Evolutionary conservation across 768 basidiomycete genomes (phyloP).

Genomic region (Tulasnella sp.): DNA sequence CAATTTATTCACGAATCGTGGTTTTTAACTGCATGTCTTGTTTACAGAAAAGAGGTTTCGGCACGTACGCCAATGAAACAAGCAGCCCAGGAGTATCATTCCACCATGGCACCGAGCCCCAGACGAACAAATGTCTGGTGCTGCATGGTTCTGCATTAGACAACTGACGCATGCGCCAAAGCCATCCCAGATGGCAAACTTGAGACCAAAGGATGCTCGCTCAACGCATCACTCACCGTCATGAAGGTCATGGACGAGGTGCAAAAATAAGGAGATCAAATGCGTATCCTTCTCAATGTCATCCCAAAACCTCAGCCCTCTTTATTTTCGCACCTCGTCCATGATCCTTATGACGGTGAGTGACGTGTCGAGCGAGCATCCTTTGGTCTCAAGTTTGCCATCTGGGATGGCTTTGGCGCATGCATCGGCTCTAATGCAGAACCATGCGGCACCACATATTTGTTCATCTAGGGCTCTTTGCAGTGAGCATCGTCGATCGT

Average conservation of each 20-base stretch:
- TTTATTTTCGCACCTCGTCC: constrained; percentile 17
- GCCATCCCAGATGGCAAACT: constrained; percentile 19
- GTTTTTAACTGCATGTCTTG: no score
- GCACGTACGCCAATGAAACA: no score
- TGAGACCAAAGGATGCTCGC: constrained; percentile 14
- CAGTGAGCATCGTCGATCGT: no score
- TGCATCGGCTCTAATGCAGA: constrained; percentile 20
- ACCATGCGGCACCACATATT: constrained; percentile 7
- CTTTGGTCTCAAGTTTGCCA: constrained; percentile 17
- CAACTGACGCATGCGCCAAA: constrained; percentile 20
- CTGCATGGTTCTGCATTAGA: constrained; percentile 18
- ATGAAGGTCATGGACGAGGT: constrained; percentile 20
- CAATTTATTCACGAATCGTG: no score
- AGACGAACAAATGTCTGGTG: not conserved
- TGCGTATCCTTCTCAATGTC: no score
- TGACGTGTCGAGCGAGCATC: constrained; percentile 16
- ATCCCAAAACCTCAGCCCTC: no score
- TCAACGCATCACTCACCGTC: constrained; percentile 14
- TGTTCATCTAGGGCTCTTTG: constrained; percentile 5
- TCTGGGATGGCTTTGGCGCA: constrained; percentile 20
- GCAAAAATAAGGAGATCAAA: constrained; percentile 9
- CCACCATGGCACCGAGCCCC: constrained; percentile 14
- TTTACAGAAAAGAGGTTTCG: no score
- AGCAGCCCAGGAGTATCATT: no score
- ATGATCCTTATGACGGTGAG: constrained; percentile 17